phyloP scores from a whole-genome alignment of 2,329 filamentous ascomycete species.

The Penicillium sp. region DNA sequence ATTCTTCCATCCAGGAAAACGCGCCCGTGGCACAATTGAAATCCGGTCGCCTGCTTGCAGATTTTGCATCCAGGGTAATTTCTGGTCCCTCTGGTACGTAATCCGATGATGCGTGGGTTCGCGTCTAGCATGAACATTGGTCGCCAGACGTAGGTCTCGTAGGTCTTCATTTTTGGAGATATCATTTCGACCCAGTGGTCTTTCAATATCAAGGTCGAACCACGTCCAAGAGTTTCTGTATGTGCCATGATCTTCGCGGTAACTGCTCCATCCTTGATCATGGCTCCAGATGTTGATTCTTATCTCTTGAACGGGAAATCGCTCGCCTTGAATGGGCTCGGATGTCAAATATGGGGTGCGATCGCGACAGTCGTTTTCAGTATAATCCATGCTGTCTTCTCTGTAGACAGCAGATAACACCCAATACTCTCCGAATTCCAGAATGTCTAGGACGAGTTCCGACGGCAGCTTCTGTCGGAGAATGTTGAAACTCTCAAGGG shows the following conservation, averaged over 20 bases:
- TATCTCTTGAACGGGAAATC: conserved; percentile 7
- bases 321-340: conserved; percentile 2
- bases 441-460: conserved; percentile 6
- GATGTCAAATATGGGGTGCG: conserved; percentile 7
- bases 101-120: not conserved
- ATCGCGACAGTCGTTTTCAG: not conserved
- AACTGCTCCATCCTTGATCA: conserved; percentile 10
- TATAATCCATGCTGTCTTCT: not conserved
- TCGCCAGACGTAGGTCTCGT: not conserved
- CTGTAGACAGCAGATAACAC: not conserved
- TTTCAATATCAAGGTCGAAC: conserved; percentile 8
- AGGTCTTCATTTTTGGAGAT: not conserved
- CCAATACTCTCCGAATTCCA: conserved; percentile 11
- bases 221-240: conserved; percentile 10
- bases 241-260: not conserved
- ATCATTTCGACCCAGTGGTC: not conserved
- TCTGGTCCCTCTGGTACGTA: not conserved
- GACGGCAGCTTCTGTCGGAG: conserved; percentile 7
- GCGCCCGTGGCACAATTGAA: conserved; percentile 4
- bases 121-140: conserved; percentile 8
- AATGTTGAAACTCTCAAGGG: not conserved
- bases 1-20: conserved; percentile 7
- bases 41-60: conserved; percentile 5
- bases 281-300: conserved; percentile 10
- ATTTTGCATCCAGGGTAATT: not conserved